These are phyloP conservation scores for Pneumocystis sp. DNA, from an alignment of 1,139 yeast genomes.

Conservation along the genomic window DNA sequence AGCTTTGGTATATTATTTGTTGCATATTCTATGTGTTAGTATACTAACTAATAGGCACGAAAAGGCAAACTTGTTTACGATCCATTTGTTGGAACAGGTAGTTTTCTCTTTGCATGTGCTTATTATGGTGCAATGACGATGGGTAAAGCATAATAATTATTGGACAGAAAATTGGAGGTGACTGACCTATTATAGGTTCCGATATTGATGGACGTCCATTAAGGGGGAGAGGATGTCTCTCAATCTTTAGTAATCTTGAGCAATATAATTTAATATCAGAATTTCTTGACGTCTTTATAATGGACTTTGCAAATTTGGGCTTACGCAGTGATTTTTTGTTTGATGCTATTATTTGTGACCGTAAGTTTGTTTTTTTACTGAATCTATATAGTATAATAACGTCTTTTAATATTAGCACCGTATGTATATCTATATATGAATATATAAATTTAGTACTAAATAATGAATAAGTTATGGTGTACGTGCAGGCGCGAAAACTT, in stretches of 20 bases:
- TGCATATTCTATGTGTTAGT: not conserved
- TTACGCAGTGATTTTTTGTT: conserved; percentile 46
- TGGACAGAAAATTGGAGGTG: not conserved
- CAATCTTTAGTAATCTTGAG: conserved; percentile 49
- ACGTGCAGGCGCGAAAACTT: conserved; percentile 83
- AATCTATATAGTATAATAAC: not conserved
- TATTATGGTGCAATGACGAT: conserved; percentile 66
- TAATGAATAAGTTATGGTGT: conserved; percentile 47
- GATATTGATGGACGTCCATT: conserved; percentile 83
- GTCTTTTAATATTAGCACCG: conserved; percentile 36
- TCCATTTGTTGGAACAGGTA: conserved; percentile 96
- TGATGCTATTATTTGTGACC: conserved; percentile 85
- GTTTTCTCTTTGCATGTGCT: conserved; percentile 80
- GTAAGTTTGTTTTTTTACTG: conserved; percentile 1
- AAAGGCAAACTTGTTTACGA: conserved; percentile 59
- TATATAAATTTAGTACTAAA: not conserved
- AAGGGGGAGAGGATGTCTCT: conserved; percentile 47
- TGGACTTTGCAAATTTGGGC: conserved; percentile 92
- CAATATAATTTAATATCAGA: conserved; percentile 49
- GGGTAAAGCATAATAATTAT: conserved; percentile 22
- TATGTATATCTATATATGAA: not conserved
- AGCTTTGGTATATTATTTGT: conserved; percentile 20
- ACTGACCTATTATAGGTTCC: conserved; percentile 31
- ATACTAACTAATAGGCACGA: conserved; percentile 19
- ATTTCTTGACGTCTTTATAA: conserved; percentile 63